Evolutionary conservation across 345 rosid species (phyloP), one percentile per base, ranked within the genome.

Genomic region (Hibiscus syriacus): DNA sequence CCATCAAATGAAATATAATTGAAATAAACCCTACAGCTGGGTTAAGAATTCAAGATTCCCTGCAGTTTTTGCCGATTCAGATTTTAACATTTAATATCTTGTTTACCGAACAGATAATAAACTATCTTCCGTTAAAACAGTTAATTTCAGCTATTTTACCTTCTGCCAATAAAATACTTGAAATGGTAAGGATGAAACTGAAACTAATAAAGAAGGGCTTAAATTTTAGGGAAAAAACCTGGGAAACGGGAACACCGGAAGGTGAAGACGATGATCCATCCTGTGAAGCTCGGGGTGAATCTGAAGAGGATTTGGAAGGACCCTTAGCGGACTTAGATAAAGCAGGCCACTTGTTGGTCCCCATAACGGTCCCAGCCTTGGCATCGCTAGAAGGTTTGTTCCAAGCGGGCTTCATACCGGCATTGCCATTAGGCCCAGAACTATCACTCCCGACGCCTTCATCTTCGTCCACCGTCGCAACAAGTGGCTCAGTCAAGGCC

Each of bases 381-480:
- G 76, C 74, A 19, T 80, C 73, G 23, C 81, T 83, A 4, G 87
- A 83, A 7, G 90, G 98, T 80, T 69, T 82, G 49, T 76, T 88
- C 98, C 98, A 90, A 8, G 68, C 89, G n/a, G 78, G 85, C 75
- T 63, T 85, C 87, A 80, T 90, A 65, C 87, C 93, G 0, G 76
- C 87, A 82, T 86, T 83, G 58, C 80, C 86, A 20, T 72, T 77
- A 36, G 61, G 30, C 61, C 70, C 81, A 17, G 55, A 3, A 20
- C 32, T 74, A 20, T 75, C 83, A 30, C 63, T 58, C 67, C 83
- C 90, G 43, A 50, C 30, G 55, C 67, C 34, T 72, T 80, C 84
- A 26, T 77, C 87, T 53, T 83, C 85, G 20, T 55, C 78, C 72
- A 60, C 80, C 57, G 19, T 16, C 2, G 38, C 16, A 23, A 30